Evolutionary conservation across 768 basidiomycete genomes (phyloP), one percentile per base, ranked within the genome.

Genomic region (Suillus decipiens): DNA sequence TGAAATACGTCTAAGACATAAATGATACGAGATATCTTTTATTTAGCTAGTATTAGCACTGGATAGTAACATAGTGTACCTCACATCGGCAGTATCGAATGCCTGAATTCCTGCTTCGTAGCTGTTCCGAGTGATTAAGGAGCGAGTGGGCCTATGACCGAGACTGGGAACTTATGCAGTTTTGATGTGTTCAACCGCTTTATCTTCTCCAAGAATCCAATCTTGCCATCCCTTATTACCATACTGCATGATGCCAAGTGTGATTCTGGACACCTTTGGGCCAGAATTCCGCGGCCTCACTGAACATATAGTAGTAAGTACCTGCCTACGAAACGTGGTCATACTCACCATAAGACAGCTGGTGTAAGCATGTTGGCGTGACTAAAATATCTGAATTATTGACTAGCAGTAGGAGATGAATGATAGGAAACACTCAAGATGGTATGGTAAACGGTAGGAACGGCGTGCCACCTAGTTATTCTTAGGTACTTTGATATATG

Each of bases 1-100:
- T 86, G 1, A 85, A 88, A 68, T 90, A 91, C 0, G 82, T 78
- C 86, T 88, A 61, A 39, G 39, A 63, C 54, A 41, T 7, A 50
- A 3, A 24, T 24, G 12, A 48, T 48, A 24, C 24, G 0, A 22
- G 7, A 15, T 50, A 50, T 15, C 48, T 14, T 50, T 28, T 24
- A 17, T 48, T 50, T 28, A 48, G 14, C 47, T 2, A 15, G 14
- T 7, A 48, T 28, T 28, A 14, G 8, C 28, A 15, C 24, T 34
- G 11, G 12, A 12, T 11, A 12, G 33, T 54, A n/a, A n/a, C 6
- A 56, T 37, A 54, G 36, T 47, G 19, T 60, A 41, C 73, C 50
- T 51, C 59, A 74, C 75, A 61, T 75, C 68, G 11, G 75, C 76
- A 1, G 73, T 74, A 53, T 77, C 73, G 15, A 75, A 77, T 1